Base-by-base conservation (phyloP, 805 yeast species). In the Ogataea methanolica region DNA sequence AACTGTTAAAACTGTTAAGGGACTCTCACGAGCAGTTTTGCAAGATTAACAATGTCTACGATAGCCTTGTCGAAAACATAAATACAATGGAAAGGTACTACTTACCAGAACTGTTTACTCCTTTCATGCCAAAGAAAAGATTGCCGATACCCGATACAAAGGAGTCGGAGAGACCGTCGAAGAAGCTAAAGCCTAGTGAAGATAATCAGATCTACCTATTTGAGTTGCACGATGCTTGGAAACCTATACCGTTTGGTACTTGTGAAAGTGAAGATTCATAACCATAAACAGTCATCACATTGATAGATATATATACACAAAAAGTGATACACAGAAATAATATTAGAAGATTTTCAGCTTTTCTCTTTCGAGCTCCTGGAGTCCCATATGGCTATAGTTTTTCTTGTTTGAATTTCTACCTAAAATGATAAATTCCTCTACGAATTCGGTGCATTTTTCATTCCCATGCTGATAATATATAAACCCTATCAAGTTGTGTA, bases 231-330 rank as follows among this genome's bases (percentile, higher is more conserved):
- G 46, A 61, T 0, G 53, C 69, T 34, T 82, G 85, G 85, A 58
- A 59, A 21, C 78, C 83, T 0, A 71, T 63, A 46, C 83, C 86
- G 1, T 80, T 81, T 63, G 87, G 87, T 5, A 36, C 37, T 17
- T 46, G 36, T 26, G 36, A 49, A 35, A 35, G 21, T 26, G 12
- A 39, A 17, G 31, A 33, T 36, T 37, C 14, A 38, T 31, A 7
- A 39, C 26, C 6, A 31, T 33, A 11, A n/a, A 34, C 23, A 26
- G 41, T 36, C 33, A 12, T 34, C 4, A 33, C 36, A 31, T 37
- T 16, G 15, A 12, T 2, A 36, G 7, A 39, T 17, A 31, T 26
- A 36, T n/a, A 29, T 14, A 31, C 8, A 21, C 31, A 34, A 12
- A 29, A 39, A 39, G 33, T 4, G 7, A 19, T 35, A 36, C 31